These are phyloP conservation scores for Stevia rebaudiana DNA, from an alignment of 140 eudicot genomes.

Conservation along the genomic window DNA sequence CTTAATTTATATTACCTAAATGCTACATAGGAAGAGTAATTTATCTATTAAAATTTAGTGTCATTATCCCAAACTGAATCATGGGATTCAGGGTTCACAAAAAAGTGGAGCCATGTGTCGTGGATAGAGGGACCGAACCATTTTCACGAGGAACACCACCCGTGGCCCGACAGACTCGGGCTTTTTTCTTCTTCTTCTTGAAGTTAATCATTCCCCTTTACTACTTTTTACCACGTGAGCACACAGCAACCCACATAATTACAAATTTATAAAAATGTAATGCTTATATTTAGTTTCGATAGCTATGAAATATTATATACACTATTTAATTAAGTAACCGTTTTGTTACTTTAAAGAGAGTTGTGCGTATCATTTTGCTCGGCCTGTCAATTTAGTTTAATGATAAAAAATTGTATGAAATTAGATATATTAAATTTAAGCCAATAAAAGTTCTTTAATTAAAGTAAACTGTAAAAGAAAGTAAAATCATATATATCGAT, in stretches of 20 bases:
- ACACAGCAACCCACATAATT: not conserved
- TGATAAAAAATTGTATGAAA: too few species aligned
- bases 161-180: slow-evolving; percentile 24
- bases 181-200: slow-evolving; percentile 21
- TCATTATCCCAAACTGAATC: not conserved
- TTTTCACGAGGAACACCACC: slow-evolving; percentile 28
- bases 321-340: not conserved
- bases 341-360: not conserved
- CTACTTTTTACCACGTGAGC: slow-evolving; percentile 31
- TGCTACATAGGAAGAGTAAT: too few species aligned
- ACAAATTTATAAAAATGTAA: not conserved
- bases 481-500: too few species aligned
- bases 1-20: too few species aligned
- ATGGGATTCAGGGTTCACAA: not conserved
- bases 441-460: too few species aligned
- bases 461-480: too few species aligned
- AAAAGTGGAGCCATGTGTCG: slow-evolving; percentile 11
- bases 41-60: too few species aligned
- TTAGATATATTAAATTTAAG: too few species aligned
- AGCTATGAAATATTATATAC: not conserved
- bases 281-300: not conserved
- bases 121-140: slow-evolving; percentile 19
- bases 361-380: too few species aligned
- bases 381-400: too few species aligned
- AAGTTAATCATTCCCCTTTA: slow-evolving; percentile 15